phyloP scores from a whole-genome alignment of 768 basidiomycete species.

The Suillus sp. region DNA sequence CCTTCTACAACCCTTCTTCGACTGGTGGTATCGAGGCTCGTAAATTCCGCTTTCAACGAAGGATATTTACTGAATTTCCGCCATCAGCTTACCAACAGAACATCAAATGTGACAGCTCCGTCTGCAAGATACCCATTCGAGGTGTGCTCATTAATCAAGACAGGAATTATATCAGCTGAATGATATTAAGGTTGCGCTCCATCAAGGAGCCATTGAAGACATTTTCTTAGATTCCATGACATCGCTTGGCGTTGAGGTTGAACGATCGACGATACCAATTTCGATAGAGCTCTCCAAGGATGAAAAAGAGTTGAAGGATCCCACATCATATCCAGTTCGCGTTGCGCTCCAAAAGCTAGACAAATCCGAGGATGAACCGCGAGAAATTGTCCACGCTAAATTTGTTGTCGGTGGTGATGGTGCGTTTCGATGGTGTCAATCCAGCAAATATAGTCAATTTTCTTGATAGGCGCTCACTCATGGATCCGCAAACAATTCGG shows the following conservation, averaged over 20 bases:
- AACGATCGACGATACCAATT: slow-evolving; percentile 35
- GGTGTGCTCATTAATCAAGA: slow-evolving; percentile 37
- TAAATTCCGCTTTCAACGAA: neutral
- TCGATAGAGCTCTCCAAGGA: slow-evolving; percentile 32
- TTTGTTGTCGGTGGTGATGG: slow-evolving; percentile 81
- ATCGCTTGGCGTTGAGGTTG: slow-evolving; percentile 30
- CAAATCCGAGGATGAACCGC: slow-evolving; percentile 33
- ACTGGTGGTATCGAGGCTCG: slow-evolving; percentile 62
- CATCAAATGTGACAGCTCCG: slow-evolving; percentile 58
- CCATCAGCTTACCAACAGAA: slow-evolving; percentile 60
- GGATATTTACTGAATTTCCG: neutral
- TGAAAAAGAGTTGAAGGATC: slow-evolving; percentile 25
- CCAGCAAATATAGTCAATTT: slow-evolving; percentile 4
- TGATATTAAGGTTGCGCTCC: slow-evolving; percentile 28
- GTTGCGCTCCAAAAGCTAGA: slow-evolving; percentile 26
- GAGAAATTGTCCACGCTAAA: slow-evolving; percentile 64
- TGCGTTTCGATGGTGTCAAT: slow-evolving; percentile 25
- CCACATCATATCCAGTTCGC: slow-evolving; percentile 26
- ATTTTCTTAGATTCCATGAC: slow-evolving; percentile 39
- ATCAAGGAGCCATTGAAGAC: slow-evolving; percentile 37
- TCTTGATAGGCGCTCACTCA: slow-evolving; percentile 66
- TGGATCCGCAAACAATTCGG: slow-evolving; percentile 73
- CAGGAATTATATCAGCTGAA: neutral
- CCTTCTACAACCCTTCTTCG: slow-evolving; percentile 71
- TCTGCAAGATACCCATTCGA: slow-evolving; percentile 73